Evolutionary conservation across 1,139 yeast genomes (phyloP).

Genomic region (Williopsis jadinii): DNA sequence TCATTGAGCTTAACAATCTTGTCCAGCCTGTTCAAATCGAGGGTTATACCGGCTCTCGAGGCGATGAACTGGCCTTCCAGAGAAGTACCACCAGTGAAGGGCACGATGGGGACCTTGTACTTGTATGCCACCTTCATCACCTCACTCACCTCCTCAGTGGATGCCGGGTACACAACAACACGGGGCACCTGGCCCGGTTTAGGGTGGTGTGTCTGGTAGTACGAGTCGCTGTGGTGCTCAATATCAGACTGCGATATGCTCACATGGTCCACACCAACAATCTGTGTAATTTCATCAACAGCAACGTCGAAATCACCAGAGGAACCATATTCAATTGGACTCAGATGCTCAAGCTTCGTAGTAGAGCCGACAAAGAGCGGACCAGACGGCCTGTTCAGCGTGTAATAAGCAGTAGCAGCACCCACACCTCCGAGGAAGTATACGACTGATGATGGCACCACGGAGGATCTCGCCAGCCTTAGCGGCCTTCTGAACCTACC

Average conservation of each 20-base stretch:
- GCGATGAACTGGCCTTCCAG: conserved; percentile 80
- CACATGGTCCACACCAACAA: conserved; percentile 35
- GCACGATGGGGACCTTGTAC: conserved; percentile 63
- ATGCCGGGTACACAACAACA: conserved; percentile 55
- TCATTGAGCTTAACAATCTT: conserved; percentile 43
- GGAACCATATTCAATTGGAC: conserved; percentile 36
- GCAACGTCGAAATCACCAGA: conserved; percentile 34
- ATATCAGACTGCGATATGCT: conserved; percentile 28
- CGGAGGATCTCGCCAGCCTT: too few relatives aligned
- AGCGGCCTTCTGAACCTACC: too few relatives aligned
- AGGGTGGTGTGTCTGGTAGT: conserved; percentile 35
- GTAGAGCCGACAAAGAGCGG: conserved; percentile 15
- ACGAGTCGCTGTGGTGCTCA: conserved; percentile 24
- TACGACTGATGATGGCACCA: conserved; percentile 3
- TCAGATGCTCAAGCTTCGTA: conserved; percentile 27
- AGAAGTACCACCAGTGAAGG: conserved; percentile 78
- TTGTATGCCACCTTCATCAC: conserved; percentile 57
- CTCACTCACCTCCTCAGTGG: conserved; percentile 60
- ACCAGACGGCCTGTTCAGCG: not conserved
- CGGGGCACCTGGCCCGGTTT: conserved; percentile 45
- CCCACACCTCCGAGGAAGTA: conserved; percentile 16
- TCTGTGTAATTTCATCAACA: conserved; percentile 32
- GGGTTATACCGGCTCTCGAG: conserved; percentile 57
- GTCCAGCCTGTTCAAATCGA: conserved; percentile 52
- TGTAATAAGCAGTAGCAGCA: conserved; percentile 8